Evolutionary conservation across 31 red algal genomes (phyloP).

Genomic region (Pterothamnion heteromorphum): DNA sequence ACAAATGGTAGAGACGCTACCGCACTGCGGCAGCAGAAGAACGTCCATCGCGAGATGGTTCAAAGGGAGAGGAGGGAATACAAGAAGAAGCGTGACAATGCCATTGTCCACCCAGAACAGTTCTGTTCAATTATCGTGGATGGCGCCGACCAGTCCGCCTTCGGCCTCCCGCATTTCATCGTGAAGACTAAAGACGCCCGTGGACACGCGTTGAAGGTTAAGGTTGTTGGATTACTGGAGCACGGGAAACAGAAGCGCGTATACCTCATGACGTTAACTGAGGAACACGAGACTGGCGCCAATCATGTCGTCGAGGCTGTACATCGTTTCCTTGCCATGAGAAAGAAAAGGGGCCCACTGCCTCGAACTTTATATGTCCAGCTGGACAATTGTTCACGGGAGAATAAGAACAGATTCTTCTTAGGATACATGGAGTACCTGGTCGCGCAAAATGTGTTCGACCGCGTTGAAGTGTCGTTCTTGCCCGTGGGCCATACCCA

Average conservation of each 20-base stretch:
- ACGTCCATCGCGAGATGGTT: neutral
- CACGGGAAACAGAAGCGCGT: neutral
- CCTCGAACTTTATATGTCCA: neutral
- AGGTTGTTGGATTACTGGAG: slow-evolving; percentile 1
- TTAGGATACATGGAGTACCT: slow-evolving; percentile 12
- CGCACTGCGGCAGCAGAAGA: neutral
- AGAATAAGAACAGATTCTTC: slow-evolving; percentile 19
- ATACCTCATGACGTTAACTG: neutral
- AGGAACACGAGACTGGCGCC: neutral
- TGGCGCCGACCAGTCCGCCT: slow-evolving; percentile 4
- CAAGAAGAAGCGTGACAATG: neutral
- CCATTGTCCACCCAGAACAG: neutral
- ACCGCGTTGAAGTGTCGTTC: neutral
- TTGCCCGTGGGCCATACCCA: slow-evolving; percentile 35
- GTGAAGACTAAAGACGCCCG: neutral
- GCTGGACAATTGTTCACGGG: neutral
- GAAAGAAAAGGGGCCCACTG: neutral
- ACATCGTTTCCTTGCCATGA: neutral
- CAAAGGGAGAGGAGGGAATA: neutral
- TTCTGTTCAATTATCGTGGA: slow-evolving; percentile 8
- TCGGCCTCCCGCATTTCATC: neutral
- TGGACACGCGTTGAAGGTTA: neutral
- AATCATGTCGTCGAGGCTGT: slow-evolving; percentile 10
- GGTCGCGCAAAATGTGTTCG: neutral
- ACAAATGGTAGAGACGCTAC: neutral